These are phyloP conservation scores for Kodamaea arcana DNA, from an alignment of 1,139 yeast species.

Conservation along the genomic window DNA sequence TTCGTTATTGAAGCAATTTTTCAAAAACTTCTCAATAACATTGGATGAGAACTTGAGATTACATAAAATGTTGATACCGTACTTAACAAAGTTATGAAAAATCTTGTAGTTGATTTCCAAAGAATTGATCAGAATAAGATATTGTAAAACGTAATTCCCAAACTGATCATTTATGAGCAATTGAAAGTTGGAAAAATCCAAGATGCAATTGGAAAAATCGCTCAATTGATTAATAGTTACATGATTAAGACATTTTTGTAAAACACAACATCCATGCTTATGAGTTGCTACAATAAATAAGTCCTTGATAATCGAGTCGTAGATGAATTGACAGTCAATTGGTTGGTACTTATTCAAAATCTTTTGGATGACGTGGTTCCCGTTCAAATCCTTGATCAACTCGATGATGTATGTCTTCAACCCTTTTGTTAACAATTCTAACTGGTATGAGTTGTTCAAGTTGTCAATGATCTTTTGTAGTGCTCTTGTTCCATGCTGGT, in stretches of 20 bases:
- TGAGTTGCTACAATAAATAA: conserved; percentile 44
- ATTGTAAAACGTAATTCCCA: conserved; percentile 48
- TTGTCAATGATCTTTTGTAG: conserved; percentile 43
- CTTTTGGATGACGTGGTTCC: conserved; percentile 48
- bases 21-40: conserved; percentile 44
- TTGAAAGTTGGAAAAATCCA: conserved; percentile 31
- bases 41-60: conserved; percentile 45
- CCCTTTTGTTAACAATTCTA: conserved; percentile 46
- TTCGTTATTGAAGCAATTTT: conserved; percentile 41
- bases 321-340: conserved; percentile 40
- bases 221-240: conserved; percentile 35
- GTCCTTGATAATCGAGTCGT: conserved; percentile 36
- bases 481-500: conserved; percentile 46
- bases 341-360: conserved; percentile 39
- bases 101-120: conserved; percentile 34
- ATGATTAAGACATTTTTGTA: conserved; percentile 46
- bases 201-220: conserved; percentile 34
- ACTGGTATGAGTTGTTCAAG: conserved; percentile 34
- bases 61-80: conserved; percentile 36
- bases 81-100: conserved; percentile 32
- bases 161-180: conserved; percentile 41
- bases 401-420: conserved; percentile 49
- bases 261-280: conserved; percentile 48
- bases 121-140: conserved; percentile 39
- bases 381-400: conserved; percentile 43